Evolutionary conservation across 495 filamentous ascomycete species (phyloP), one percentile per base, ranked within the genome.

Genomic region (Alectoria sarmentosa): DNA sequence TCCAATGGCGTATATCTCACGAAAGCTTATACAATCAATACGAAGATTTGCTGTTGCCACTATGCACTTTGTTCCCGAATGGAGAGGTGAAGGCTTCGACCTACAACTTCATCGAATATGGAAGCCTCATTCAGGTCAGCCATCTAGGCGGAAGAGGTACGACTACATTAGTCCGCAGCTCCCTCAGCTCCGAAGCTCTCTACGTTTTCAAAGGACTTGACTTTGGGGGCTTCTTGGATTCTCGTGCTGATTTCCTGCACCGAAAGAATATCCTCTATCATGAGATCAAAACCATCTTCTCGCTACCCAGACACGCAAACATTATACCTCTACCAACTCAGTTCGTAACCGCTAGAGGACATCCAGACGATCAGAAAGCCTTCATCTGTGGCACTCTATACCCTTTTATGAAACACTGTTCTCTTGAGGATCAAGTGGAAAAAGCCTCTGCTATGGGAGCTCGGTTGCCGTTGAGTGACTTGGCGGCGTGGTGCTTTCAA

Each of bases 401-500:
- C 28, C 49, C 60, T 34, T 67, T 54, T 26, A 61, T 64, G 66
- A 21, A 61, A n/a, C 55, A 59, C 55, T 41, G 61, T 26, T 61
- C 56, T 19, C 34, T 67, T 10, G 58, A 60, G 13, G 26, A 46
- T 38, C 42, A 60, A 34, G 60, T 64, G 58, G 14, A 68, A 32
- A n/a, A 58, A 3, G 10, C 48, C 26, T 54, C 49, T 6, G 46
- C 32, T 14, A 42, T 23, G 13, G 65, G 15, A 41, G 30, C 28
- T 8, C 56, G 44, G 15, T n/a, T 61, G 17, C 63, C 42, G 14
- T 36, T 61, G 34, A 19, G 21, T 4, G 4, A 39, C 13, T 65
- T 66, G 60, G 68, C 62, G 21, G 14, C 32, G 59, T 71, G 68
- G 69, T 68, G 65, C 44, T 64, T 57, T 36, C 62, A 71, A 36